Evolutionary conservation across 2,329 filamentous ascomycete genomes (phyloP).

Genomic region (Sphaerulina musiva): DNA sequence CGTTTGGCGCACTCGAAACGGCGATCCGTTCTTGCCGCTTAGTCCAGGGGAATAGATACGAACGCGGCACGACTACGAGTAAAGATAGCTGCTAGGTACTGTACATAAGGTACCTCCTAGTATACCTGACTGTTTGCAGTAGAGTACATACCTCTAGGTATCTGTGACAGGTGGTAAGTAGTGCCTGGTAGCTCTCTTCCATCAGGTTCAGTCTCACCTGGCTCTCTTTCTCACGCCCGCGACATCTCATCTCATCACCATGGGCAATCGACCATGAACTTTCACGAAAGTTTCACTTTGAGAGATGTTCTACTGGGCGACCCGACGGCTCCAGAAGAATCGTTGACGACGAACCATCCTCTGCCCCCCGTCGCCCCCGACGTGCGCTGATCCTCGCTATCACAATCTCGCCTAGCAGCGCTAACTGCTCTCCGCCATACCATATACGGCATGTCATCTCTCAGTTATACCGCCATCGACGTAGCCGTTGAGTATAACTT

Average conservation of each 20-base stretch:
- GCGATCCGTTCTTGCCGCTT: background rate
- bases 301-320: background rate
- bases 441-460: conserved; percentile 4
- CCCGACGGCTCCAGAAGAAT: too few species aligned
- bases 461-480: background rate
- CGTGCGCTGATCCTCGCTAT: background rate
- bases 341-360: too few species aligned
- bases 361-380: background rate
- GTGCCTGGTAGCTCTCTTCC: too few species aligned
- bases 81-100: too few species aligned
- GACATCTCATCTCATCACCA: background rate
- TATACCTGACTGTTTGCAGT: too few species aligned
- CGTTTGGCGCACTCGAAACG: conserved; percentile 3
- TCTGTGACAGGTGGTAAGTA: too few species aligned
- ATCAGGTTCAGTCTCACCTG: too few species aligned
- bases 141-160: too few species aligned
- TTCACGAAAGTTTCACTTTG: too few species aligned
- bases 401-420: conserved; percentile 5
- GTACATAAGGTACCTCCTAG: too few species aligned
- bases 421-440: background rate
- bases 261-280: too few species aligned
- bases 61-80: background rate
- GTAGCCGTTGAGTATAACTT: background rate
- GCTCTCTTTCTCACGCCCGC: background rate
- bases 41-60: background rate